Base-by-base conservation (phyloP, 2,329 filamentous ascomycete genomes). In the Ophiocordyceps unilateralis region DNA sequence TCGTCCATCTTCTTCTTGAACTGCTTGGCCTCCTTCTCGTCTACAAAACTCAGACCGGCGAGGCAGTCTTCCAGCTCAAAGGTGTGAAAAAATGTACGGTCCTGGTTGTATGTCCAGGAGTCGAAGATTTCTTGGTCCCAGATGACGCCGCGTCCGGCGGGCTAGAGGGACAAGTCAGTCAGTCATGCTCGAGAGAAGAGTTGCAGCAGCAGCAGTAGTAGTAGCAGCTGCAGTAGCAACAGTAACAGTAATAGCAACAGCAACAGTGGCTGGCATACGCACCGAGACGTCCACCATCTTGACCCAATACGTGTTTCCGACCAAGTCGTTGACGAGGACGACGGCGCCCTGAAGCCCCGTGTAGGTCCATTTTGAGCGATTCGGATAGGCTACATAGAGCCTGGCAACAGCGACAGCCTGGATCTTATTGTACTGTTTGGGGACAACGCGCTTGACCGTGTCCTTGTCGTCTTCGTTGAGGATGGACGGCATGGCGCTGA, bases 91-190 rank as follows among this genome's bases (percentile, higher is more conserved):
- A 95, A 98, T 46, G 85, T 89, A 47, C 91, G 81, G 60, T 98
- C 91, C 58, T 95, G 89, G 64, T 95, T 94, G 69, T 96, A 98
- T 49, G 72, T 70, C 71, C 93, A 96, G 41, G 78, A 79, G 53
- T 98, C 89, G 65, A 93, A 98, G 54, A 98, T 86, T 64, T 98
- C 91, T 65, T 96, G 89, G 56, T 94, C 88, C 86, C 86, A 95
- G 55, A 95, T 81, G 41, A 95, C 87, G 45, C 89, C 88, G 58
- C 82, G 76, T 57, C 78, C 80, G 41, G 81, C 69, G 45, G 85
- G n/a, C 34, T 19, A 40, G 21, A 10, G 1, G n/a, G n/a, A 1
- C 15, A 34, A 34, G 24, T 26, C 32, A n/a, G 32, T 15, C 15
- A 34, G 7, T 9, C 15, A 6, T 34, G 15, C 5, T 2, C 32